Evolutionary conservation across 306 rosid genomes (phyloP), one percentile per base, ranked within the genome.

Genomic region (Mimosa pudica): DNA sequence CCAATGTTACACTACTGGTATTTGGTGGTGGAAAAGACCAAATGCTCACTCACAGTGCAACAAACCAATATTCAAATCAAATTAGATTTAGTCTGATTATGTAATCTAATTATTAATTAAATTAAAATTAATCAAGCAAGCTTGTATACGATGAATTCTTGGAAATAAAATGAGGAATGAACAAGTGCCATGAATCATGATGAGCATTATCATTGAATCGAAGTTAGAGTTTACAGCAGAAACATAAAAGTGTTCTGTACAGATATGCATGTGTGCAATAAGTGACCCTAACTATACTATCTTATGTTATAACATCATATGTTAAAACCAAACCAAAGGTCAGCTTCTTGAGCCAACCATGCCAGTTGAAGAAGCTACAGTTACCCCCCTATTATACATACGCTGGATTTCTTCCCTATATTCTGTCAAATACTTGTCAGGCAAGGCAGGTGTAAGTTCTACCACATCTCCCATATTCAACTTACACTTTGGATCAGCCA

Each of bases 341-440:
- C 81, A 93, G 77, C 92, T 89, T 73, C 91, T 87, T 84, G 88
- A 73, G 77, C 96, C 97, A 79, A 66, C 97, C 82, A 84, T 82
- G 84, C 85, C 86, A 63, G 77, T 85, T 11, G 91, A 76, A 41
- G 91, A 74, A 78, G 87, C 87, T 17, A 88, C 89, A 8, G 92
- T 83, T 24, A 79, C 68, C 72, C 96, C 97, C 0, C 96, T 89
- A 45, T 91, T 86, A 30, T 93, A 96, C 99, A 96, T 93, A 0
- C 99, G 92, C 86, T 91, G 97, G 74, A 96, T 96, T 84, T 96
- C 96, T 78, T 93, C 99, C 88, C 99, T 87, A 82, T 90, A 96
- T 78, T 90, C 98, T 1, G 94, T 84, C 76, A 96, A 85, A 54
- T 86, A 93, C 87, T 90, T 91, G 78, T 90, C 89, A 8, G 98